Conservation (phyloP, 2,329 filamentous ascomycete species). For the Fusarium incarnatum region DNA sequence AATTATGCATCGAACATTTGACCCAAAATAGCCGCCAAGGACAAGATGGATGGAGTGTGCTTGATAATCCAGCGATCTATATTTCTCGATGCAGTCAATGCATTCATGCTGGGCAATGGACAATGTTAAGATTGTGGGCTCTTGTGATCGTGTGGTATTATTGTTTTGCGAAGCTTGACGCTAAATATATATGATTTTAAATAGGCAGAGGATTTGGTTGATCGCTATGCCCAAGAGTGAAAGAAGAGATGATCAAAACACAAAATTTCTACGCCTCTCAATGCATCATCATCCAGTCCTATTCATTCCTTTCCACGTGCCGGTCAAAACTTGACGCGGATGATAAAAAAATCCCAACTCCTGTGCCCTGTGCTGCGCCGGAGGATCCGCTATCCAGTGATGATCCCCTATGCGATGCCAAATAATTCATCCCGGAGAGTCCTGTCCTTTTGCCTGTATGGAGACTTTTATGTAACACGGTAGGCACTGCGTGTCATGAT, state of each 20-base stretch:
- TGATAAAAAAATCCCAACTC: constrained; percentile 31
- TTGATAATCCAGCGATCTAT: constrained; percentile 21
- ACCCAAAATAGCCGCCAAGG: constrained; percentile 5
- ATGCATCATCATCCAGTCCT: constrained; percentile 34
- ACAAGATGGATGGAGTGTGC: not conserved
- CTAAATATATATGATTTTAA: constrained; percentile 25
- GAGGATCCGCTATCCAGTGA: constrained; percentile 37
- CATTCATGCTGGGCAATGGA: not conserved
- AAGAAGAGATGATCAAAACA: constrained; percentile 18
- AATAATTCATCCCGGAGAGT: constrained; percentile 8
- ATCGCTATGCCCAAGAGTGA: constrained; percentile 22
- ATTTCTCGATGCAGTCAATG: not conserved
- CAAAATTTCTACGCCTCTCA: constrained; percentile 35
- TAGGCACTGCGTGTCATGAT: constrained; percentile 47
- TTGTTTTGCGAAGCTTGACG: constrained; percentile 28
- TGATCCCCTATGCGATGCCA: constrained; percentile 44
- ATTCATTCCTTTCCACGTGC: constrained; percentile 26
- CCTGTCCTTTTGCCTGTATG: constrained; percentile 9
- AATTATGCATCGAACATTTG: not conserved
- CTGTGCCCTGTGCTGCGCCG: constrained; percentile 32
- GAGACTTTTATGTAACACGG: constrained; percentile 49
- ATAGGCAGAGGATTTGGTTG: constrained; percentile 29
- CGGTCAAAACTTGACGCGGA: constrained; percentile 36
- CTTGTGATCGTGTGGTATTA: not conserved
- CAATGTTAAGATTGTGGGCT: not conserved